Evolutionary conservation across 805 yeast genomes (phyloP), one percentile per base, ranked within the genome.

Genomic region (Wickerhamomyces mucosus): DNA sequence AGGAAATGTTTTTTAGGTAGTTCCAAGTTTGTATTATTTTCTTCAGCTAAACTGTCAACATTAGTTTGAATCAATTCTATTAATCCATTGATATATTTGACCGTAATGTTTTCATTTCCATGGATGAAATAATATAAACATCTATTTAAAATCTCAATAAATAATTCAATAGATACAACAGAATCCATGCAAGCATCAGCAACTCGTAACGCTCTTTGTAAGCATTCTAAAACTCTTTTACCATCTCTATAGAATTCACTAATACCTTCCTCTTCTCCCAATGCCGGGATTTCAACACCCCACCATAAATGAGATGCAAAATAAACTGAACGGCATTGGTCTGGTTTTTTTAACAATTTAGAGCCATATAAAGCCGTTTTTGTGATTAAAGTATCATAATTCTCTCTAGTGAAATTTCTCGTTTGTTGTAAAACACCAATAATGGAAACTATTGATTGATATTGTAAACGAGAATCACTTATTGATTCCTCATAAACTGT

Each of bases 141-240:
- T 40, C 85, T 72, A 59, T 85, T 84, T 41, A 92, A 63, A 15
- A 92, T 85, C 58, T 92, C 97, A 27, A 89, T 78, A 60, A 89
- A 88, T 34, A 92, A 63, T 55, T 84, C 89, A 35, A 81, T 63
- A 21, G 85, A 80, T 28, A 75, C 78, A 26, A 65, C 69, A 31
- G 59, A 62, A 50, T 89, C 97, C 77, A 88, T 78, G 35, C 92
- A 82, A n/a, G 92, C 80, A 53, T 92, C 97, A 0, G 96, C 95
- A 7, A 85, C 84, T 27, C 96, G 65, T 13, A 89, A 55, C 1
- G 96, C 75, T 43, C 89, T 75, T 54, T 86, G 96, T 27, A 89
- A 65, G 53, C 96, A 86, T 50, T 92, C 97, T 49, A 89, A 61
- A 2, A 89, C 95, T 22, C 95, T 65, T 48, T 83, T 83, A 22